Evolutionary conservation across 23 red algal genomes (phyloP), one percentile per base, ranked within the genome.

Genomic region (Gracilaria domingensis): DNA sequence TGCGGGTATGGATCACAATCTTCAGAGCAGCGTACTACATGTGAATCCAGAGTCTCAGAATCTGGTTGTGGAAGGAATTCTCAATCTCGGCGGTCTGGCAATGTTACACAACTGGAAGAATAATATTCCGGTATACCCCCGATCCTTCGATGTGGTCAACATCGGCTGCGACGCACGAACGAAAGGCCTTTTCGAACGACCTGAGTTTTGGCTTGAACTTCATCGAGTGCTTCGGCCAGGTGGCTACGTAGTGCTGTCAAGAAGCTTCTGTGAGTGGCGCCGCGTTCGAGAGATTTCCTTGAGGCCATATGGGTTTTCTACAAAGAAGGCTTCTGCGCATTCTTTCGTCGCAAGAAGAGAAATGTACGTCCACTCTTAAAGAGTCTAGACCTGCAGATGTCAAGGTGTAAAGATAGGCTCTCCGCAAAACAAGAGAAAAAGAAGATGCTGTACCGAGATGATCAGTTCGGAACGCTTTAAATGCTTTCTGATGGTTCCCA

Each of bases 51-150:
- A 7, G 39, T 77, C 72, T 50, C 59, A 85, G 24, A 65, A 71
- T 20, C 25, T 18, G 33, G 38, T 85, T 17, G 81, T 85, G 81
- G 32, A 45, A 44, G 60, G 60, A 12, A 69, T 85, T 42, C 57
- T 85, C 17, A 69, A 61, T 20, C 44, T 50, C 17, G 65, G 81
- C 6, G 40, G 81, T 20, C 38, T 85, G 81, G 81, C 60, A 69
- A 85, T 85, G 81, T 48, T 85, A 38, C 81, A 85, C 58, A 50
- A 67, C 25, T 85, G 59, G 59, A 48, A 60, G 34, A 38, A 69
- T 32, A 69, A 85, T 67, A 33, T 85, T 62, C 81, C 81, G 18
- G 81, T 66, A 11, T 85, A 85, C 40, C 81, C 81, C 4, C 59
- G 81, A 42, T 69, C 55, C 7, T 85, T 85, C 62, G 81, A 85